phyloP scores from a whole-genome alignment of 2,329 filamentous ascomycete species.

The Fusarium longipes region DNA sequence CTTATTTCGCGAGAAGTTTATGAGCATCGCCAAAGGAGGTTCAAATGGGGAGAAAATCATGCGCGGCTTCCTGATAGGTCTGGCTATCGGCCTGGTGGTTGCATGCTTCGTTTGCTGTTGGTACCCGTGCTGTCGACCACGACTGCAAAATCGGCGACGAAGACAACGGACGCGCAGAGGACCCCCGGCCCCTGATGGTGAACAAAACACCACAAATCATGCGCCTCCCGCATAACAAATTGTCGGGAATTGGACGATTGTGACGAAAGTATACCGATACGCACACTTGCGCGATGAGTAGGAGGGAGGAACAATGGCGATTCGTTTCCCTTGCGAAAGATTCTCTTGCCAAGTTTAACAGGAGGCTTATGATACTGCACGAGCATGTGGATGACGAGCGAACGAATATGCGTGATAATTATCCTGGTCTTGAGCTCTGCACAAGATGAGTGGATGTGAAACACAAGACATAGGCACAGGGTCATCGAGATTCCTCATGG shows the following conservation, averaged over 20 bases:
- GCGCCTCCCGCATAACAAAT: slow-evolving; percentile 22
- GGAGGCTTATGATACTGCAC: slow-evolving; percentile 1
- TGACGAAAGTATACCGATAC: neutral
- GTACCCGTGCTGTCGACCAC: slow-evolving; percentile 48
- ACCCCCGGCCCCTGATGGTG: slow-evolving; percentile 33
- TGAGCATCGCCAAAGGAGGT: slow-evolving; percentile 46
- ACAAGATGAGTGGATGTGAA: neutral
- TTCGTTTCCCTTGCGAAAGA: neutral
- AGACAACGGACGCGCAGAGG: slow-evolving; percentile 34
- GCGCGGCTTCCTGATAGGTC: slow-evolving; percentile 51
- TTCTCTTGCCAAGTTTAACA: neutral
- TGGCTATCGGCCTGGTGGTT: slow-evolving; percentile 49
- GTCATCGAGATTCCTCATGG: neutral
- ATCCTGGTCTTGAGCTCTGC: neutral
- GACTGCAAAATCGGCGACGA: slow-evolving; percentile 29
- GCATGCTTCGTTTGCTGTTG: slow-evolving; percentile 51
- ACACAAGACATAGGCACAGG: neutral
- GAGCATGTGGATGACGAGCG: neutral
- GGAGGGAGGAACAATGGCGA: neutral
- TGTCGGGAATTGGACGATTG: neutral
- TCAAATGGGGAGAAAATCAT: slow-evolving; percentile 50
- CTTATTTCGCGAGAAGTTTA: slow-evolving; percentile 45
- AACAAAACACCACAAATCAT: slow-evolving; percentile 24
- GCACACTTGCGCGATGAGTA: neutral
- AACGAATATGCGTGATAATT: neutral